Evolutionary conservation across 129 eudicot genomes (phyloP).

Genomic region (Arctium minus): DNA sequence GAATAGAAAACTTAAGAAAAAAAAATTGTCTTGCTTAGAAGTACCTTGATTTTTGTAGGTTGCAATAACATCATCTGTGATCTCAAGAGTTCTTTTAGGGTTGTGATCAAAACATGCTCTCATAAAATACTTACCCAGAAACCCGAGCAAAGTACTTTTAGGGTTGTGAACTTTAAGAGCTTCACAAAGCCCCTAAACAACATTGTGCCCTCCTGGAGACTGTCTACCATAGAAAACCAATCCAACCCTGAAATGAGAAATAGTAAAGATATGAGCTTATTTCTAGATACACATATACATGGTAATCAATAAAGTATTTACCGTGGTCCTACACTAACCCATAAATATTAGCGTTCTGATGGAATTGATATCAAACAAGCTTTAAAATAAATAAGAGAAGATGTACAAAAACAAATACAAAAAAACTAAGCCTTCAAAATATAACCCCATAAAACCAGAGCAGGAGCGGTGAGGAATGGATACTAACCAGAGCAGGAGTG

Average conservation of each 20-base stretch:
- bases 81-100: conserved; percentile 51
- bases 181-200: conserved; percentile 76
- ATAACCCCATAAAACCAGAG: background rate
- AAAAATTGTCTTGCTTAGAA: background rate
- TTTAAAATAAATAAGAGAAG: background rate
- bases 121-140: conserved; percentile 48
- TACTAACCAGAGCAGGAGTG: too few species aligned
- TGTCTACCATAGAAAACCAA: conserved; percentile 85
- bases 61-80: conserved; percentile 66
- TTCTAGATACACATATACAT: background rate
- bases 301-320: background rate
- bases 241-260: conserved; percentile 57
- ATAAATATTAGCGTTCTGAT: background rate
- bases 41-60: conserved; percentile 90
- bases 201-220: conserved; percentile 97
- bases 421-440: background rate
- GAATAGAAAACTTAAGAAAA: background rate
- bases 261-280: background rate
- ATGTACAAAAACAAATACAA: background rate
- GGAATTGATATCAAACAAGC: background rate
- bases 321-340: background rate
- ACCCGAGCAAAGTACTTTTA: conserved; percentile 63
- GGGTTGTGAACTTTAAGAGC: conserved; percentile 76
- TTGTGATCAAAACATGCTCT: conserved; percentile 41
- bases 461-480: too few species aligned